Evolutionary conservation across 108 stramenopile species (phyloP), one percentile per base, ranked within the genome.

Genomic region (Schizochytrium sp.): DNA sequence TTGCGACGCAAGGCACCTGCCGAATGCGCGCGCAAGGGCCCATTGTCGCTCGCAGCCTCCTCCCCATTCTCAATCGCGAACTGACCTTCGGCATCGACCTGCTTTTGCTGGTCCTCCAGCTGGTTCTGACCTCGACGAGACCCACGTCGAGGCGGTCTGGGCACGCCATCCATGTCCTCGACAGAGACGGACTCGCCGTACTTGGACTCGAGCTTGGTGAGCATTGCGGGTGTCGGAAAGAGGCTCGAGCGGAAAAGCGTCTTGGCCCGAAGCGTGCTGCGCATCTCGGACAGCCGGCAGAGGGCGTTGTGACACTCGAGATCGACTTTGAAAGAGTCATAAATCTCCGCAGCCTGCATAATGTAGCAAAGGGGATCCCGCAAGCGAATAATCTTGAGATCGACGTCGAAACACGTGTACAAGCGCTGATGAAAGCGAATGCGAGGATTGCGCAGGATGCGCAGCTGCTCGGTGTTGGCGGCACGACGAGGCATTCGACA

Each of bases 121-220:
- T 69, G 63, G 48, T 83, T 47, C n/a, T 47, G 51, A 6, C 45
- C 48, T 55, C 51, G 45, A 23, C 45, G n/a, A 25, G 76, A 53
- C 12, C 76, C 41, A 10, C 63, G 45, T 12, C 76, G 6, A 8
- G 76, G 23, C 28, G 0, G 48, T 12, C 16, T 53, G 10, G 76
- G 18, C 44, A 83, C 23, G 25, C 76, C 76, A 45, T 83, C 76
- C 45, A 83, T 47, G 51, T 83, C 76, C 51, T 83, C 76, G 8
- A 83, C 51, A 6, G 76, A 83, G n/a, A 83, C 76, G 14, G 48
- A 53, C 28, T 83, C 76, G 51, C 76, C 76, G 51, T 83, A 83
- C 51, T 83, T 83, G 45, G 76, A 83, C 76, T 83, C 76, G 48
- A 83, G 51, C 51, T 83, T 83, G 51, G 76, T 53, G 51, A 83